Conservation (phyloP, 805 yeast species). For the Metschnikowia peoriensis region DNA sequence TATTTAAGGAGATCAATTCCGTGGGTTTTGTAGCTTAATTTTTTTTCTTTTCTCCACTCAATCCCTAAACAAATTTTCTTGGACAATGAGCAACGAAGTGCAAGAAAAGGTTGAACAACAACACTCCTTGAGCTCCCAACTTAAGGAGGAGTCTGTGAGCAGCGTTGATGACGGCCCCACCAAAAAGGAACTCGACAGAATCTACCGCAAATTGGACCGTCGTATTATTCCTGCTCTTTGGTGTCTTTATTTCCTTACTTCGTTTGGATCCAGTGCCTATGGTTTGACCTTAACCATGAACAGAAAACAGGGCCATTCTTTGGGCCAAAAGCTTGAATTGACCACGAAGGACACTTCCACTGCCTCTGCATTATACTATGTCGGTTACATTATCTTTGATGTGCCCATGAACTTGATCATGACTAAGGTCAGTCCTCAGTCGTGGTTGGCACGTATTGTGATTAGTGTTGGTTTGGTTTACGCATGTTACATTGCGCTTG, state of each 20-base stretch:
- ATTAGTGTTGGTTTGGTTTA: conserved; percentile 76
- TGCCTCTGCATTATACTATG: conserved; percentile 79
- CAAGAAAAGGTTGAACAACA: conserved; percentile 4
- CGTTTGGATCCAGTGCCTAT: conserved; percentile 74
- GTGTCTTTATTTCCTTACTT: conserved; percentile 73
- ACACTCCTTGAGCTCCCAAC: conserved; percentile 4
- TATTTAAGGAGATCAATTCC: background rate
- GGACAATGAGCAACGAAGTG: conserved; percentile 1
- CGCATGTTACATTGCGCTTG: conserved; percentile 65
- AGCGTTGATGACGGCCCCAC: conserved; percentile 2
- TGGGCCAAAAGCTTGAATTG: conserved; percentile 50
- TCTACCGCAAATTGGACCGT: conserved; percentile 61
- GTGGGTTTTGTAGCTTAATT: background rate
- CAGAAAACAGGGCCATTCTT: conserved; percentile 55
- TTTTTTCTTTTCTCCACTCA: background rate
- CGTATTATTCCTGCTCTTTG: conserved; percentile 82
- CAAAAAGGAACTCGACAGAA: conserved; percentile 40
- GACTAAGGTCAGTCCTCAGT: conserved; percentile 82
- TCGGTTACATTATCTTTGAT: conserved; percentile 80
- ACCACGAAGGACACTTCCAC: conserved; percentile 59
- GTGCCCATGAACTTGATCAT: conserved; percentile 83
- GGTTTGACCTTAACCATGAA: conserved; percentile 85
- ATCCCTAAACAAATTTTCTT: background rate
- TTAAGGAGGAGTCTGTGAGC: conserved; percentile 11
- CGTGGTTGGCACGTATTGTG: conserved; percentile 80